A percentile compares a stretch with the other conserved stretches of the same genome.
These are phyloP conservation scores for Seiridium unicorne DNA, from an alignment of 2,329 filamentous ascomycete species.

Conservation along the genomic window DNA sequence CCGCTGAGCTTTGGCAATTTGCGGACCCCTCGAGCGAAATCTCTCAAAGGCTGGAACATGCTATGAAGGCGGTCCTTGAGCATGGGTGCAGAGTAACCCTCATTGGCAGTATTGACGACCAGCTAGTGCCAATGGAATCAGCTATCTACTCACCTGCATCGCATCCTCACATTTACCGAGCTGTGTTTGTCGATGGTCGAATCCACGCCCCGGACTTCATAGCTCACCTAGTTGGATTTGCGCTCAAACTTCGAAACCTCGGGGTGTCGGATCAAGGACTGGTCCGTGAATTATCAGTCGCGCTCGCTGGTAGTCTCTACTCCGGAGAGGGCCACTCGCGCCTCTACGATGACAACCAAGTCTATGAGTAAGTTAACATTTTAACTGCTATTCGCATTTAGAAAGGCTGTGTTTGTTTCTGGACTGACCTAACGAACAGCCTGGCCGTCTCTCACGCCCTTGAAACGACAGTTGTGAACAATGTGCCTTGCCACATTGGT, in stretches of 20 bases:
- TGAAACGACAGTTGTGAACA: slow-evolving; percentile 62
- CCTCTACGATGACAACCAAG: slow-evolving; percentile 83
- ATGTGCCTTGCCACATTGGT: slow-evolving; percentile 47
- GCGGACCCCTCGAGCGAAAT: slow-evolving; percentile 77
- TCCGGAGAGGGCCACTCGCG: slow-evolving; percentile 90
- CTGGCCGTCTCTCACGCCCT: slow-evolving; percentile 71
- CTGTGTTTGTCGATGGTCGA: slow-evolving; percentile 93
- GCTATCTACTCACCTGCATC: slow-evolving; percentile 81
- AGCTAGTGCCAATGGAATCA: slow-evolving; percentile 92
- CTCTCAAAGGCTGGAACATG: slow-evolving; percentile 75
- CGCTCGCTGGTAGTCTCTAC: slow-evolving; percentile 88
- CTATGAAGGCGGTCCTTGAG: slow-evolving; percentile 70
- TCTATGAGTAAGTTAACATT: slow-evolving; percentile 66
- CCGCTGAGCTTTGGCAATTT: slow-evolving; percentile 95
- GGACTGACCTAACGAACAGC: slow-evolving; percentile 46
- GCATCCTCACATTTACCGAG: slow-evolving; percentile 91
- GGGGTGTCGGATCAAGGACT: slow-evolving; percentile 92
- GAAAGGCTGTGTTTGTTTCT: slow-evolving; percentile 28
- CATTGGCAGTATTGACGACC: slow-evolving; percentile 93
- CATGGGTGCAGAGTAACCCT: slow-evolving; percentile 84
- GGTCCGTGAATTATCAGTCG: slow-evolving; percentile 82
- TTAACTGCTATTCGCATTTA: not conserved
- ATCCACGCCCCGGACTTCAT: slow-evolving; percentile 93
- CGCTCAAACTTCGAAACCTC: slow-evolving; percentile 88
- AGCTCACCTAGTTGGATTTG: slow-evolving; percentile 87